phyloP scores from a whole-genome alignment of 192 early-diverging fungal genomes.

The Coemansia reversa region DNA sequence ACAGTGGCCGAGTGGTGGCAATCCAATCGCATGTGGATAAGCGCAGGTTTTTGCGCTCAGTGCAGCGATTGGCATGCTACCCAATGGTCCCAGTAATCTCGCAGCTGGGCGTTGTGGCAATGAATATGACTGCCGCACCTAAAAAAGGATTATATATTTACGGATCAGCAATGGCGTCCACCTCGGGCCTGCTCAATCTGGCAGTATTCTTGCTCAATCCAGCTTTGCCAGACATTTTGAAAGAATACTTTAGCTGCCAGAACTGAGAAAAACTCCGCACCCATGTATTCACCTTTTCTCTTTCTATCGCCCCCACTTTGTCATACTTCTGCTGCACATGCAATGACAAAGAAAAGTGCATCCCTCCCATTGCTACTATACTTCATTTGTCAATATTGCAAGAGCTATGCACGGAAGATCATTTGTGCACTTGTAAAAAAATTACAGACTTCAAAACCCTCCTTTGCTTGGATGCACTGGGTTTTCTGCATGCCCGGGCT shows the following conservation, averaged over 20 bases:
- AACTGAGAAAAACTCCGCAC: slow-evolving; percentile 10
- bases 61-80: slow-evolving; percentile 43
- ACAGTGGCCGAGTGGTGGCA: slow-evolving; percentile 17
- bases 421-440: no score
- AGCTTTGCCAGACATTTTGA: slow-evolving; percentile 45
- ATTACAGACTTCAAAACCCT: no score
- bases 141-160: slow-evolving; percentile 29
- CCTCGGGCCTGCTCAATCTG: slow-evolving; percentile 37
- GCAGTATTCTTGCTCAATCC: slow-evolving; percentile 51
- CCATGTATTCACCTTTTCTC: no score
- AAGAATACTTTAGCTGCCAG: slow-evolving; percentile 14
- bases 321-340: no score
- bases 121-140: slow-evolving; percentile 30
- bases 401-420: no score
- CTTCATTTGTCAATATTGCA: no score
- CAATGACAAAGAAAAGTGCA: no score
- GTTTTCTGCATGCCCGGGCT: no score
- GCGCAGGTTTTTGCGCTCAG: slow-evolving; percentile 36
- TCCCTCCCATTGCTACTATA: no score
- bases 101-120: slow-evolving; percentile 41
- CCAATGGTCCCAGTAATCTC: slow-evolving; percentile 48
- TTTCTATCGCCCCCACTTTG: no score
- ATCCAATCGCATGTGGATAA: slow-evolving; percentile 43
- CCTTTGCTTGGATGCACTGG: no score
- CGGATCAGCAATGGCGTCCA: slow-evolving; percentile 34